phyloP scores from a whole-genome alignment of 2,329 filamentous ascomycete species.

The Fusarium sp. region DNA sequence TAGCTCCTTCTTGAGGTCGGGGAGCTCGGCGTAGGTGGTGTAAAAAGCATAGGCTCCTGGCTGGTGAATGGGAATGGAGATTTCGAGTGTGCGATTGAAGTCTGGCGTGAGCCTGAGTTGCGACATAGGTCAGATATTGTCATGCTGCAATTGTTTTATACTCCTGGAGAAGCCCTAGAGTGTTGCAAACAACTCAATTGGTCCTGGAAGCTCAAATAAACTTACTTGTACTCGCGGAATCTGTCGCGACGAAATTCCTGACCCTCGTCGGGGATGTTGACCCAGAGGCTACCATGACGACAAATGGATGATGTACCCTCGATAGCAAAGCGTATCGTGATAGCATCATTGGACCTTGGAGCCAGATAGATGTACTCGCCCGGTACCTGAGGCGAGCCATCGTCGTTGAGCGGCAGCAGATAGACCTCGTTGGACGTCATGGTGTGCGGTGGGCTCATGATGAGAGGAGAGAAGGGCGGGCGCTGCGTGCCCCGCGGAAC shows the following conservation, averaged over 20 bases:
- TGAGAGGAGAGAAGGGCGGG: slow-evolving; percentile 46
- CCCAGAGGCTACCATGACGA: slow-evolving; percentile 92
- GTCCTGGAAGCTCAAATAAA: slow-evolving; percentile 8
- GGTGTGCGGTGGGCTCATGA: slow-evolving; percentile 67
- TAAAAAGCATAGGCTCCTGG: slow-evolving; percentile 95
- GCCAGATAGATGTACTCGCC: slow-evolving; percentile 94
- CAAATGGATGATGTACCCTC: slow-evolving; percentile 97
- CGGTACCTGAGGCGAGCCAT: slow-evolving; percentile 89
- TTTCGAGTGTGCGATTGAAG: slow-evolving; percentile 91
- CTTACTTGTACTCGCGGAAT: slow-evolving; percentile 92
- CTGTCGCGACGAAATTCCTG: slow-evolving; percentile 79
- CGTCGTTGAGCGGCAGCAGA: slow-evolving; percentile 88
- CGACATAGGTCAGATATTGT: slow-evolving; percentile 21
- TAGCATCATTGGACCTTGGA: slow-evolving; percentile 76
- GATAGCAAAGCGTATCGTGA: slow-evolving; percentile 88
- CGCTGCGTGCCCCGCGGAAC: slow-evolving; percentile 43
- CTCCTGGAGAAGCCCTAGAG: neutral
- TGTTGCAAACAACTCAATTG: slow-evolving; percentile 11
- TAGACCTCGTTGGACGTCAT: slow-evolving; percentile 81
- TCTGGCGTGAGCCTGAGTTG: slow-evolving; percentile 79
- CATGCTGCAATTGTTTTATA: neutral
- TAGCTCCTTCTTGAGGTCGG: slow-evolving; percentile 62
- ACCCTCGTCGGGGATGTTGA: slow-evolving; percentile 88
- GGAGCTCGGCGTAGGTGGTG: slow-evolving; percentile 89
- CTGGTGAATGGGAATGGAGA: slow-evolving; percentile 85